Evolutionary conservation across 78 protist species (phyloP).

Genomic region (Dictyostelium brefeldianum): DNA sequence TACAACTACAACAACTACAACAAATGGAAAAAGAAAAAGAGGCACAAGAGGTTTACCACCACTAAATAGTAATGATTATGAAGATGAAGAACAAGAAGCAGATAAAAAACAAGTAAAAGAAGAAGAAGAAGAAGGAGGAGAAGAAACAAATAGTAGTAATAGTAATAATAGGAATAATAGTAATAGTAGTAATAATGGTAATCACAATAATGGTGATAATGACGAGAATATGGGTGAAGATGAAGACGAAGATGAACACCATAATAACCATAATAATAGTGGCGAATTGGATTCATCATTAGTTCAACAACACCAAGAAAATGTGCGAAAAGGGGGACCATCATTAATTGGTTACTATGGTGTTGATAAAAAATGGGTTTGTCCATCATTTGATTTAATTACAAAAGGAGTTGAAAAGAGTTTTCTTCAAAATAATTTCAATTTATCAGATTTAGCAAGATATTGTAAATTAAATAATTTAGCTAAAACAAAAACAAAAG

Average conservation of each 20-base stretch:
- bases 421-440: background rate
- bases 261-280: background rate
- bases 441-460: background rate
- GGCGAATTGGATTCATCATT: background rate
- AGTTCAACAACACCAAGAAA: background rate
- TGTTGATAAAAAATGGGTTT: background rate
- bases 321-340: background rate
- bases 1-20: background rate
- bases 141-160: background rate
- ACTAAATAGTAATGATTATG: no score
- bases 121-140: background rate
- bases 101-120: background rate
- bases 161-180: background rate
- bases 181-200: background rate
- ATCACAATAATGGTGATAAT: background rate
- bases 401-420: background rate
- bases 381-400: slow-evolving; percentile 7
- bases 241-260: background rate
- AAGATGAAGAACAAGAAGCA: background rate
- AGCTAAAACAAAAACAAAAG: background rate
- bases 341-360: background rate
- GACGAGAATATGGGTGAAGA: background rate
- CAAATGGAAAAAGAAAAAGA: slow-evolving; percentile 24
- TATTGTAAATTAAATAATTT: slow-evolving; percentile 7
- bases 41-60: no score